Evolutionary conservation across 2,329 filamentous ascomycete species (phyloP).

Genomic region (Pseudogymnoascus sp.): DNA sequence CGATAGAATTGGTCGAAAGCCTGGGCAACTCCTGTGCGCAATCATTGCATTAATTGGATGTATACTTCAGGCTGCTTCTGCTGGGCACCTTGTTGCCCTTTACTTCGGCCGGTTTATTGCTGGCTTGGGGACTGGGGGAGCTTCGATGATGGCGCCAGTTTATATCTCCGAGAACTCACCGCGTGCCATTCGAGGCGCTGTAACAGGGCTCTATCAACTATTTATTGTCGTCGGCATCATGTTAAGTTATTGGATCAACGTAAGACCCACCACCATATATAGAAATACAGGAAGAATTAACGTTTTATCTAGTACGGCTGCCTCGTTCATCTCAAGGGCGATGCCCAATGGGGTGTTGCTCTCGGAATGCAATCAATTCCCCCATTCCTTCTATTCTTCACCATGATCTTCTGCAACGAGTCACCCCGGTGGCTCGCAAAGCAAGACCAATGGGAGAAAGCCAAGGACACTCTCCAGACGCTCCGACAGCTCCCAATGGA

Average conservation of each 20-base stretch:
- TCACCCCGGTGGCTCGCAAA: conserved; percentile 57
- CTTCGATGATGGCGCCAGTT: background rate
- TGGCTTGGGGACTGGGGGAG: conserved; percentile 36
- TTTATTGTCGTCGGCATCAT: conserved; percentile 3
- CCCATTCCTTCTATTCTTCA: conserved; percentile 46
- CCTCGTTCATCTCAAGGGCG: conserved; percentile 23
- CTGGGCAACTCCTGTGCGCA: conserved; percentile 43
- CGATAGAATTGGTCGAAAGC: background rate
- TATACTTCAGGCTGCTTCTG: conserved; percentile 51
- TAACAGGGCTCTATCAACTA: conserved; percentile 4
- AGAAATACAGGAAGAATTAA: background rate
- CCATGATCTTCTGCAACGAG: conserved; percentile 56
- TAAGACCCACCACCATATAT: background rate
- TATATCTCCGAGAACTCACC: background rate
- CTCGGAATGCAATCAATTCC: conserved; percentile 49
- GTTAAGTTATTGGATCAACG: background rate
- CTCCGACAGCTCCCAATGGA: conserved; percentile 45
- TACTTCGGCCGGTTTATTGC: conserved; percentile 30
- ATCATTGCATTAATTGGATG: conserved; percentile 49
- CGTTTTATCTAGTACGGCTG: background rate
- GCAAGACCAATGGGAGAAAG: conserved; percentile 55
- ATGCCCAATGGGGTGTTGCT: conserved; percentile 46
- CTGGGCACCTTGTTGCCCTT: conserved; percentile 13
- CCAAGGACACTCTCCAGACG: conserved; percentile 42
- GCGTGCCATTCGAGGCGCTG: background rate